Evolutionary conservation across 2,329 filamentous ascomycete genomes (phyloP).

Genomic region (Fusarium acutatum): DNA sequence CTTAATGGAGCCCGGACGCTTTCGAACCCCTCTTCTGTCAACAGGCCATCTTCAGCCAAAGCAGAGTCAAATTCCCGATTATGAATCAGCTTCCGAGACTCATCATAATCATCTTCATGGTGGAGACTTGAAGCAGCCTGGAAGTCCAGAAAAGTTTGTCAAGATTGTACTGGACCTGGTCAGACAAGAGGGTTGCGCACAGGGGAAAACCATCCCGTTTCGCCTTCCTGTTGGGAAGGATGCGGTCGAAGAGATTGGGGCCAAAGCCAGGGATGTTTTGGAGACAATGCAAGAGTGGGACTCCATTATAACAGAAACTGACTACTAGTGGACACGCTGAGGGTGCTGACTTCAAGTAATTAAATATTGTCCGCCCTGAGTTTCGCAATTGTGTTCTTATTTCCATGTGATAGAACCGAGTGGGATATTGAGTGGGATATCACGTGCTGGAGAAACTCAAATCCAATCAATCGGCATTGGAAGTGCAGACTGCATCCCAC

Average conservation of each 20-base stretch:
- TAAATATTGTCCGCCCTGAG: background rate
- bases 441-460: background rate
- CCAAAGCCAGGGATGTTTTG: slow-evolving; percentile 36
- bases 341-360: background rate
- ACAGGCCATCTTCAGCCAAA: background rate
- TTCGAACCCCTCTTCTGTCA: slow-evolving; percentile 2
- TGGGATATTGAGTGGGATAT: background rate
- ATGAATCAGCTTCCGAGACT: background rate
- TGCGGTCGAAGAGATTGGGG: slow-evolving; percentile 32
- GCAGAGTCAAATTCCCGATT: slow-evolving; percentile 1
- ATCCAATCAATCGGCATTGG: background rate
- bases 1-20: slow-evolving; percentile 3
- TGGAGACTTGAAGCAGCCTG: background rate
- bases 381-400: background rate
- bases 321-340: background rate
- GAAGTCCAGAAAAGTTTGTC: background rate
- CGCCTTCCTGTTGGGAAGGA: slow-evolving; percentile 46
- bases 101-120: background rate
- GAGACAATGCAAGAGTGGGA: slow-evolving; percentile 36
- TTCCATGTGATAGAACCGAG: background rate
- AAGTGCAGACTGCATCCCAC: background rate
- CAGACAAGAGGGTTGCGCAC: background rate
- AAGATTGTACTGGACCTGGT: slow-evolving; percentile 3
- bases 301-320: slow-evolving; percentile 36
- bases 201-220: slow-evolving; percentile 3